Percentiles rank a stretch among this genome's conserved stretches.
These are phyloP conservation scores for Trypanosomatidae sp. DNA, from an alignment of 208 protist species.

Conservation along the genomic window DNA sequence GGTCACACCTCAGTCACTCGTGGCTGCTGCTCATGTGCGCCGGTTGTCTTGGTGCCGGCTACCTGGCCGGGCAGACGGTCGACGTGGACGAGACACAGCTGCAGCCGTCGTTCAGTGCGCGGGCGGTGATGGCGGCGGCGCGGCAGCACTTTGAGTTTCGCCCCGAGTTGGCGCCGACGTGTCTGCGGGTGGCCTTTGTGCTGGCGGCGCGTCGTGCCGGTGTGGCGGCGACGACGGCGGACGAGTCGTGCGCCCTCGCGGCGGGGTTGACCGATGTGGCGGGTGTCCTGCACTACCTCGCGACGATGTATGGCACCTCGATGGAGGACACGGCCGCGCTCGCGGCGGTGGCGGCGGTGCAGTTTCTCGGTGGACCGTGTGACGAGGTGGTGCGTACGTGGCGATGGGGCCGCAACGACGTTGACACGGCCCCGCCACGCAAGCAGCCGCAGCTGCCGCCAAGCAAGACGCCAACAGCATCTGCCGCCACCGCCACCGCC, in stretches of 20 bases:
- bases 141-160: slow-evolving; percentile 64
- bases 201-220: slow-evolving; percentile 69
- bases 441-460: slow-evolving; percentile 15
- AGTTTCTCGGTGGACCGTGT: slow-evolving; percentile 54
- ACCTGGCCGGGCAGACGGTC: slow-evolving; percentile 42
- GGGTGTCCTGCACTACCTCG: slow-evolving; percentile 47
- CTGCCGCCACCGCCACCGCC: neutral
- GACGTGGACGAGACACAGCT: slow-evolving; percentile 70
- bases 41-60: slow-evolving; percentile 55
- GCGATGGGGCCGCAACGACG: slow-evolving; percentile 80
- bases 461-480: slow-evolving; percentile 4
- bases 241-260: slow-evolving; percentile 70
- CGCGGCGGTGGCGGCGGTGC: slow-evolving; percentile 46
- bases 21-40: slow-evolving; percentile 74
- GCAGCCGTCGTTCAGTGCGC: slow-evolving; percentile 42
- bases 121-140: slow-evolving; percentile 31
- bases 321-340: slow-evolving; percentile 63
- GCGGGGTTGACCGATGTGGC: slow-evolving; percentile 57
- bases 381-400: slow-evolving; percentile 31
- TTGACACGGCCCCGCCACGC: slow-evolving; percentile 25
- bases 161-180: slow-evolving; percentile 62
- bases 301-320: slow-evolving; percentile 22
- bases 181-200: slow-evolving; percentile 64
- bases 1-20: slow-evolving; percentile 74
- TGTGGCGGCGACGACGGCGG: slow-evolving; percentile 28